Conservation (phyloP, 371 early-diverging fungal genomes). For the Rhizopus microsporus region DNA sequence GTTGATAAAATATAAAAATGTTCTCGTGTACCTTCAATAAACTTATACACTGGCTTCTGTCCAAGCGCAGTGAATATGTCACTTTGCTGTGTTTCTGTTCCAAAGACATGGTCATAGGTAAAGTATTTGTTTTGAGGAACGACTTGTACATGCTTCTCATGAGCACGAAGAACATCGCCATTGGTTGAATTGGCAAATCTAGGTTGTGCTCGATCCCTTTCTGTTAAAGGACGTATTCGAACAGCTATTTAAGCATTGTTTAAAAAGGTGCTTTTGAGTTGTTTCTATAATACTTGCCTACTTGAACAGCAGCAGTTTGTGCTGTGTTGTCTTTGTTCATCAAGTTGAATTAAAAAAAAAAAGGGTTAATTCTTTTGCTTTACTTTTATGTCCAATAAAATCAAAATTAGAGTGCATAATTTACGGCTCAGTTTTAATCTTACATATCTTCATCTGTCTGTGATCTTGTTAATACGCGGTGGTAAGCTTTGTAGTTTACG, state of each 20-base stretch:
- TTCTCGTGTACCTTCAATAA: conserved; percentile 38
- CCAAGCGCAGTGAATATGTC: conserved; percentile 45
- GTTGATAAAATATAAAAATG: background rate
- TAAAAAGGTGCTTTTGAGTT: background rate
- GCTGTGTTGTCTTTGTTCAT: conserved; percentile 33
- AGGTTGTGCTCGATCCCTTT: conserved; percentile 48
- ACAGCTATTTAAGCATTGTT: conserved; percentile 26
- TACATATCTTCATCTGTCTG: too few relatives aligned
- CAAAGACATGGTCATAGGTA: conserved; percentile 53
- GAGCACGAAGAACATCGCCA: conserved; percentile 37
- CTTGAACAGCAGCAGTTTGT: conserved; percentile 41
- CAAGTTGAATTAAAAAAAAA: conserved; percentile 18
- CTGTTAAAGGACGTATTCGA: conserved; percentile 48
- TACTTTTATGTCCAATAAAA: background rate
- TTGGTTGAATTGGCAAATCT: conserved; percentile 36
- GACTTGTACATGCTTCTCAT: conserved; percentile 44
- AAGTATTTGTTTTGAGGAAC: conserved; percentile 47
- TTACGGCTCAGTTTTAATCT: too few relatives aligned
- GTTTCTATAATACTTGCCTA: conserved; percentile 29
- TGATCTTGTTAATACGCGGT: too few relatives aligned
- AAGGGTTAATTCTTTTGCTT: background rate
- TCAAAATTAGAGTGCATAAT: too few relatives aligned
- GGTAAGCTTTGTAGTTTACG: too few relatives aligned
- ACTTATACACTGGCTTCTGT: conserved; percentile 41
- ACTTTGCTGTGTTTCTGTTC: conserved; percentile 36